Base-by-base conservation (phyloP, 208 protist genomes). In the Giardia duodenalis region DNA sequence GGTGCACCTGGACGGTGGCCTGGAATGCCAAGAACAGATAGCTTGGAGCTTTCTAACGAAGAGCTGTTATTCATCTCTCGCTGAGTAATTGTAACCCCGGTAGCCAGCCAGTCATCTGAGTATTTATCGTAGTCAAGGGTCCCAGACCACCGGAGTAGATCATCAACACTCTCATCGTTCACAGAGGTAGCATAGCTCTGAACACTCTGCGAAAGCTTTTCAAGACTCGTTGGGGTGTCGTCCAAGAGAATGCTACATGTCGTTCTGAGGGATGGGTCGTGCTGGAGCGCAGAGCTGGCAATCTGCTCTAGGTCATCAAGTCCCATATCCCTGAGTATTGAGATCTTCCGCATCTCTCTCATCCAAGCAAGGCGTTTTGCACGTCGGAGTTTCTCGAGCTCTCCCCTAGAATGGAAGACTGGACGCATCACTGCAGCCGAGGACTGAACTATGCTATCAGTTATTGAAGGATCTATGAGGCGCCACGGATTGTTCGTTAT, bases 401-500 rank as follows among this genome's bases (percentile, higher is more conserved):
- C 57, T 39, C 30, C 57, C 57, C 30, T 76, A 76, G 19, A 39
- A n/a, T n/a, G n/a, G 57, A 76, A 39, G 30, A 76, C 57, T 76
- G 57, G 57, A 10, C 57, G 57, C 30, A 30, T 10, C 19, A 76
- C 57, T 10, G 10, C 30, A 30, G 57, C 57, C 30, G 57, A 76
- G 19, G 10, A 10, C 19, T 10, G 30, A 76, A 76, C 57, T 10
- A 76, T 76, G 57, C 57, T 76, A 76, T 76, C 57, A 76, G 57
- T 30, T 30, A 76, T 30, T 10, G 19, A 30, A 30, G 57, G 10
- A 45, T 89, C 86, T 45, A 89, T n/a, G 86, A 44, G 86, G 4
- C 22, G 4, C 88, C 88, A 91, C n/a, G 88, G 88, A 4, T 46
- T 19, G n/a, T 91, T 91, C 43, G 88, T 91, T 4, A 91, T 1